These are phyloP conservation scores for Remersonia thermophila DNA, from an alignment of 2,329 filamentous ascomycete species.

Conservation along the genomic window DNA sequence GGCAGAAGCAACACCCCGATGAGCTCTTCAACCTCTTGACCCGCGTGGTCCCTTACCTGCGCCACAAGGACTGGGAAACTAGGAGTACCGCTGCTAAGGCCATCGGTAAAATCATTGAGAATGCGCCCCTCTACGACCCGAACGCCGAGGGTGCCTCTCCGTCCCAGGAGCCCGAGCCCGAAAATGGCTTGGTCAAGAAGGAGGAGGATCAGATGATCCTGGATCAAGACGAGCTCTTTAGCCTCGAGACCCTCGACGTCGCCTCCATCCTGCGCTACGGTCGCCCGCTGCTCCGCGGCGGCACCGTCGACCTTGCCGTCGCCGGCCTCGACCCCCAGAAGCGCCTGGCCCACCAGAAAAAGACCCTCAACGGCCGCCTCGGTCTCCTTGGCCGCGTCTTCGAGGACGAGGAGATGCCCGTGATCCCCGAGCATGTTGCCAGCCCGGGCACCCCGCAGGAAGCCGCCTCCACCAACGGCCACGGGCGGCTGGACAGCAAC, in stretches of 20 bases:
- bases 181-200: constrained; percentile 40
- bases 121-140: constrained; percentile 79
- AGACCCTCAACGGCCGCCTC: constrained; percentile 68
- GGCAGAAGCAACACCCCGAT: constrained; percentile 95
- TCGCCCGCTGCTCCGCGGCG: constrained; percentile 71
- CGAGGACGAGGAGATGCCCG: constrained; percentile 66
- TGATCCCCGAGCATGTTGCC: constrained; percentile 46
- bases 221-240: constrained; percentile 51
- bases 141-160: constrained; percentile 55
- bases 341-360: constrained; percentile 78
- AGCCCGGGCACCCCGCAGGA: constrained; percentile 36
- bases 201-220: constrained; percentile 39
- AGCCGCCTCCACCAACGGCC: constrained; percentile 20
- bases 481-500: constrained; percentile 22
- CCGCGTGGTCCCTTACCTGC: constrained; percentile 86
- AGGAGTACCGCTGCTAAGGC: constrained; percentile 86
- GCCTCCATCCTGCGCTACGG: constrained; percentile 70
- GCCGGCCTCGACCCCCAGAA: constrained; percentile 70
- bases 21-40: constrained; percentile 93
- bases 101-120: constrained; percentile 83
- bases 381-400: constrained; percentile 75
- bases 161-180: constrained; percentile 28
- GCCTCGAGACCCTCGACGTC: constrained; percentile 64
- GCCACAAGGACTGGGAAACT: constrained; percentile 95
- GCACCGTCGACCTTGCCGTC: constrained; percentile 74